phyloP scores from a whole-genome alignment of 2,329 filamentous ascomycete species.

The Pseudonectria foliicola region DNA sequence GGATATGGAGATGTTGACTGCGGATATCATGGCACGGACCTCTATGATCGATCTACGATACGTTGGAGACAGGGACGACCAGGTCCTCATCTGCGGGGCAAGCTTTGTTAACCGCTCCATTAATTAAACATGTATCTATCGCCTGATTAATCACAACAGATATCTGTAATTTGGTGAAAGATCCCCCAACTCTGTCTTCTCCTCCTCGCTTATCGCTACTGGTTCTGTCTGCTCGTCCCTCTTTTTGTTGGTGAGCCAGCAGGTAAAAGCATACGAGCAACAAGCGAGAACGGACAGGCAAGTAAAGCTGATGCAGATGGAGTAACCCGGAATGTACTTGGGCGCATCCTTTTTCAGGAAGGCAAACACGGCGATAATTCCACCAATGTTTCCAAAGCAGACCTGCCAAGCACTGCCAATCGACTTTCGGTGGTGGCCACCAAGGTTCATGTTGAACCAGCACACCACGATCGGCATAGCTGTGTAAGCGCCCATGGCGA shows the following conservation, averaged over 20 bases:
- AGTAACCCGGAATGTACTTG: conserved; percentile 64
- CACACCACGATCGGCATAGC: conserved; percentile 86
- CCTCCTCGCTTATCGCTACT: conserved; percentile 45
- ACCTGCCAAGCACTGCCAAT: conserved; percentile 72
- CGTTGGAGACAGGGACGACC: no score
- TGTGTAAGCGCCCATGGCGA: conserved; percentile 71
- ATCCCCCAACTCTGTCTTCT: conserved; percentile 56
- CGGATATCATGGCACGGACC: no score
- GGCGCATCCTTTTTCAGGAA: conserved; percentile 63
- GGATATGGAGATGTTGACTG: no score
- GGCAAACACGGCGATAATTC: conserved; percentile 68
- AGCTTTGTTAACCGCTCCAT: no score
- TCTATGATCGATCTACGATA: no score
- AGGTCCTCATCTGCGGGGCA: no score
- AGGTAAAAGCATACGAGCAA: conserved; percentile 51
- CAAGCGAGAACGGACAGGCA: conserved; percentile 58
- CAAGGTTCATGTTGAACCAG: conserved; percentile 77
- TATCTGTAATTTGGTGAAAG: conserved; percentile 54
- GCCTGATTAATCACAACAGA: conserved; percentile 33
- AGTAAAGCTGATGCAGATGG: conserved; percentile 68
- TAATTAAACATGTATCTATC: no score
- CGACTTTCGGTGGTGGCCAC: conserved; percentile 62
- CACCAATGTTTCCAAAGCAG: conserved; percentile 72
- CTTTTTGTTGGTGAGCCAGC: conserved; percentile 53
- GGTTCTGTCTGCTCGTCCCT: conserved; percentile 44